Percentiles rank a stretch among this genome's conserved stretches.
Conservation (phyloP, 306 rosid genomes). For the Hippophae rhamnoides region DNA sequence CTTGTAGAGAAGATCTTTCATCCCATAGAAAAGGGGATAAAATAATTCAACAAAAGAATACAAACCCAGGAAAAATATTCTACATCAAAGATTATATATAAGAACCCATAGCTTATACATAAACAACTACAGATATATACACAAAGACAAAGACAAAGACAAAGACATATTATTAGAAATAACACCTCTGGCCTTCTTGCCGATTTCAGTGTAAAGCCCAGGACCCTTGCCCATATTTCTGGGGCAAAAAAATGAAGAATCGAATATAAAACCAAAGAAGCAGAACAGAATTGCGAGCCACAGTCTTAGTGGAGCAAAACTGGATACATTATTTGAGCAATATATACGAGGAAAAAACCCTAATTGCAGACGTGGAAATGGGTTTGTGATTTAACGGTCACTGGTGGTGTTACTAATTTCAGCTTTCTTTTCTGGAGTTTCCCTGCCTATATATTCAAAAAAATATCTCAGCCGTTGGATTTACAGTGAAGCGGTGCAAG, state of each 20-base stretch:
- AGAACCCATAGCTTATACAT: not conserved
- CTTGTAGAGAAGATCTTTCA: constrained; percentile 72
- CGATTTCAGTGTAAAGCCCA: constrained; percentile 85
- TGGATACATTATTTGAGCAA: not conserved
- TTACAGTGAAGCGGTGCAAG: too few species aligned
- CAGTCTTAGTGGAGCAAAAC: constrained; percentile 11
- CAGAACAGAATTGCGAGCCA: not conserved
- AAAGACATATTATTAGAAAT: not conserved
- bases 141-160: not conserved
- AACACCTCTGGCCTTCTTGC: constrained; percentile 79
- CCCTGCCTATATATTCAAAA: too few species aligned
- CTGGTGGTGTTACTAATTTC: too few species aligned
- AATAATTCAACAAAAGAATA: not conserved
- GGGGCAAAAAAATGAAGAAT: constrained; percentile 19
- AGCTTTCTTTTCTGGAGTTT: too few species aligned
- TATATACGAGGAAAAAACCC: constrained; percentile 20
- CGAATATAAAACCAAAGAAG: not conserved
- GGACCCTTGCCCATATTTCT: constrained; percentile 76
- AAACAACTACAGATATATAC: not conserved
- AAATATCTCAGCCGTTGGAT: too few species aligned
- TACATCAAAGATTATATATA: not conserved
- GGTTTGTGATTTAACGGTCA: too few species aligned
- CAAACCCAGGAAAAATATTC: not conserved
- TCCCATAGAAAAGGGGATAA: not conserved
- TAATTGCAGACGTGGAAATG: not conserved